phyloP scores from a whole-genome alignment of 306 rosid species.

The Glycine latifolia region DNA sequence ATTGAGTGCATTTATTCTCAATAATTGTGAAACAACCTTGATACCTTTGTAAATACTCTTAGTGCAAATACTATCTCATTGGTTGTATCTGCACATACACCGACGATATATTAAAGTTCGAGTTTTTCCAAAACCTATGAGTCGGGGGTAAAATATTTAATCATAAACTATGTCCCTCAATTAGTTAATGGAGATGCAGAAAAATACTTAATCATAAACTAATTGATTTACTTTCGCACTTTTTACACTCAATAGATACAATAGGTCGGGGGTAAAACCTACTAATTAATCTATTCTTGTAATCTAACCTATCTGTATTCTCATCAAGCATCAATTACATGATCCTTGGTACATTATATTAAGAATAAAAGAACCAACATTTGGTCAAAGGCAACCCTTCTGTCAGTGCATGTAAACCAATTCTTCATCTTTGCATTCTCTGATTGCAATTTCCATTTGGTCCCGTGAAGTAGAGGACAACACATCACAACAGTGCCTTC shows the following conservation, averaged over 20 bases:
- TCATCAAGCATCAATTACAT: neutral
- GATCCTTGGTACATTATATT: slow-evolving; percentile 15
- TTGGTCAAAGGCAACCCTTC: slow-evolving; percentile 12
- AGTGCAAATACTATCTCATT: neutral
- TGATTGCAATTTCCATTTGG: slow-evolving; percentile 66
- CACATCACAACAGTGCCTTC: slow-evolving; percentile 91
- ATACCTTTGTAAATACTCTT: neutral
- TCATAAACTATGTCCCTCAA: no score
- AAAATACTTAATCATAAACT: neutral
- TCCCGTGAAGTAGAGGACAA: slow-evolving; percentile 58
- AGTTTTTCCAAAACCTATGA: neutral
- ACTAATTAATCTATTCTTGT: slow-evolving; percentile 7
- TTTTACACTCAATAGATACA: slow-evolving; percentile 19
- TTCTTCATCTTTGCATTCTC: slow-evolving; percentile 92
- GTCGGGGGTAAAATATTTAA: no score
- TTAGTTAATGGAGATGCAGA: neutral
- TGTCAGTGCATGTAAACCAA: slow-evolving; percentile 62
- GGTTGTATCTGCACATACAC: neutral
- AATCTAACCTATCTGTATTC: slow-evolving; percentile 8
- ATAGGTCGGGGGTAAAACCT: slow-evolving; percentile 30
- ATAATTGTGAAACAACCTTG: neutral
- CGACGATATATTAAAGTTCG: neutral
- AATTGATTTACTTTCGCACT: neutral
- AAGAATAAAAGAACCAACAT: slow-evolving; percentile 14
- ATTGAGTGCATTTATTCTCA: no score